phyloP scores from a whole-genome alignment of 345 rosid species.

The Diplotaxis tenuifolia region DNA sequence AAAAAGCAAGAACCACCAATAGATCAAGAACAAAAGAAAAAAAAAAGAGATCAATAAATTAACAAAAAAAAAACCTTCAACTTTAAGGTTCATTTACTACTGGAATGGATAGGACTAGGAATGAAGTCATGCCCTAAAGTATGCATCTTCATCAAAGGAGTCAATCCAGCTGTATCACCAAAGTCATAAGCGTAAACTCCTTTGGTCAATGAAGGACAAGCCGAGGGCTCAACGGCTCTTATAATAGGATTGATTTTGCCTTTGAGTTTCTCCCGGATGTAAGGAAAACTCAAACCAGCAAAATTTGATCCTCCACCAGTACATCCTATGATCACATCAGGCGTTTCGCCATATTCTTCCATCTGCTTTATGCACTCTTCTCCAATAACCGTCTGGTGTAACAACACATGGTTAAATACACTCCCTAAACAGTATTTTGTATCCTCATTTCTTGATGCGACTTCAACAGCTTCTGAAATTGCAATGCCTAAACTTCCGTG shows the following conservation, averaged over 20 bases:
- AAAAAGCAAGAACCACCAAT: background rate
- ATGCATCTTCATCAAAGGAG: slow-evolving; percentile 99
- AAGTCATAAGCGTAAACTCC: slow-evolving; percentile 83
- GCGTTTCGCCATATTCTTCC: slow-evolving; percentile 77
- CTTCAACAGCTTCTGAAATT: slow-evolving; percentile 92
- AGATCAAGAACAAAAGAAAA: background rate
- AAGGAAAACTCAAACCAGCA: slow-evolving; percentile 88
- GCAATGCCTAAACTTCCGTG: slow-evolving; percentile 98
- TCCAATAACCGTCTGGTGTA: slow-evolving; percentile 89
- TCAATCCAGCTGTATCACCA: slow-evolving; percentile 88
- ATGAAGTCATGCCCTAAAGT: slow-evolving; percentile 94
- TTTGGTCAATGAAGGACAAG: slow-evolving; percentile 85
- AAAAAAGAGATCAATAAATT: background rate
- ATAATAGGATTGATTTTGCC: slow-evolving; percentile 79
- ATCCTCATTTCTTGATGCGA: slow-evolving; percentile 62
- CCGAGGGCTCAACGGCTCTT: slow-evolving; percentile 81
- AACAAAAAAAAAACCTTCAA: too few relatives aligned
- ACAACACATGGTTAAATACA: slow-evolving; percentile 84
- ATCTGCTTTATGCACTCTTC: slow-evolving; percentile 85
- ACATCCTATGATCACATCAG: slow-evolving; percentile 86
- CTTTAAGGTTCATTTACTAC: too few relatives aligned
- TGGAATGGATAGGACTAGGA: slow-evolving; percentile 92
- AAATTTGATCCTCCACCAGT: slow-evolving; percentile 96
- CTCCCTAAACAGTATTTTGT: slow-evolving; percentile 91
- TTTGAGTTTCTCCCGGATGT: slow-evolving; percentile 77